Evolutionary conservation across 306 rosid genomes (phyloP).

Genomic region (Purshia tridentata): DNA sequence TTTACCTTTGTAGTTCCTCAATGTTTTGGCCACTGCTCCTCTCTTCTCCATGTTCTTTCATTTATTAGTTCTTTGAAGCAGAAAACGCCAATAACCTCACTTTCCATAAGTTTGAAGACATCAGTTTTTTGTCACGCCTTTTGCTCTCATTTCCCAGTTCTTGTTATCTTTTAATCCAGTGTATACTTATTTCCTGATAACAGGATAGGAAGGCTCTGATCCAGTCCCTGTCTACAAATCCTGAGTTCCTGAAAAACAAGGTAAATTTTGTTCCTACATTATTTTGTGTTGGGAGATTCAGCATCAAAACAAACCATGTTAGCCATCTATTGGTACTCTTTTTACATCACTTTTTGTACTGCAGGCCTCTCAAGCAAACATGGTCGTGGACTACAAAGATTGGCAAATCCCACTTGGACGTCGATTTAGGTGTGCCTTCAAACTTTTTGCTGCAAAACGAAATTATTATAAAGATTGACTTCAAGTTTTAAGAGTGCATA

Average conservation of each 20-base stretch:
- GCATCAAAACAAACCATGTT: background rate
- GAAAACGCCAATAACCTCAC: too few species aligned
- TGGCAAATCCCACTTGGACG: slow-evolving; percentile 99
- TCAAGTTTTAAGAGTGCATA: background rate
- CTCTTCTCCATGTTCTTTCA: too few species aligned
- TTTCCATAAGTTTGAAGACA: background rate
- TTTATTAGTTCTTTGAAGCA: too few species aligned
- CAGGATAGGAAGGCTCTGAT: slow-evolving; percentile 84
- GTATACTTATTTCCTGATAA: slow-evolving; percentile 22
- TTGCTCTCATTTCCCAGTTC: background rate
- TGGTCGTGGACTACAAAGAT: slow-evolving; percentile 90
- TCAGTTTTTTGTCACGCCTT: background rate
- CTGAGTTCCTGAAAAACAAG: slow-evolving; percentile 83
- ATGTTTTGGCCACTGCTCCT: background rate
- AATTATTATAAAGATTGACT: background rate
- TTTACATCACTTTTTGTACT: slow-evolving; percentile 24
- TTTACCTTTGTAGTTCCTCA: too few species aligned
- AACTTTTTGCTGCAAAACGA: slow-evolving; percentile 1
- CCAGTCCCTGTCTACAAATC: slow-evolving; percentile 86
- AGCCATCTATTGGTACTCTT: background rate
- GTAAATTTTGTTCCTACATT: slow-evolving; percentile 35
- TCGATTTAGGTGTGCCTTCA: slow-evolving; percentile 72
- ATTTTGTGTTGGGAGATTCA: slow-evolving; percentile 7
- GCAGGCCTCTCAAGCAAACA: slow-evolving; percentile 73
- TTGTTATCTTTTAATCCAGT: slow-evolving; percentile 3